Evolutionary conservation across 1,139 yeast genomes (phyloP), one percentile per base, ranked within the genome.

Genomic region (Maudiozyma humilis): DNA sequence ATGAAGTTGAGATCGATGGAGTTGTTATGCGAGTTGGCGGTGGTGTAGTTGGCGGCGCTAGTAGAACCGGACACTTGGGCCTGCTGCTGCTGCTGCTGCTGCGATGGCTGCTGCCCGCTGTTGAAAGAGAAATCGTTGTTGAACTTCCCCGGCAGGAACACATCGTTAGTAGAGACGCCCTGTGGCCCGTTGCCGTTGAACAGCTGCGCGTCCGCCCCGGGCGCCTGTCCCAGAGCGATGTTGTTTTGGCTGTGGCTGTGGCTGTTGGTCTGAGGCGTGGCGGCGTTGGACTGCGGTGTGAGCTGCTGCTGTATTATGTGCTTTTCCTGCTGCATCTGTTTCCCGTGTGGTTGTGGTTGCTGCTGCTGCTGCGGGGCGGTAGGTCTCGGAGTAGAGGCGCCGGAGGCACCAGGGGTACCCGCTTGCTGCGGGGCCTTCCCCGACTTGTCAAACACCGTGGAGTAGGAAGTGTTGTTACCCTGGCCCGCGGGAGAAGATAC

Each of bases 141-240:
- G 18, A 35, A 4, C 3, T 35, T 36, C 17, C 36, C 31, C 14
- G 40, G 32, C 54, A 87, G 68, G 60, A 87, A 87, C 47, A 87
- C 95, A 61, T 87, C 96, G 57, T 84, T 86, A 13, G 96, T 87
- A n/a, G 85, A 76, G 3, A 83, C 91, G 1, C 88, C 81, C 56
- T 83, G 91, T 68, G 76, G 74, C 38, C 76, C 42, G 43, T 56
- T 56, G 20, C 56, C 57, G 43, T 57, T 59, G 43, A 55, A 58
- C 38, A 56, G 35, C 45, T 54, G 59, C 13, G 38, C 14, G 3
- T 35, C 38, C 8, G n/a, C 7, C 14, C 30, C 15, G 14, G 14
- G 29, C 16, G n/a, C n/a, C n/a, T n/a, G n/a, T n/a, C n/a, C n/a
- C n/a, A n/a, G n/a, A n/a, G n/a, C n/a, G n/a, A 27, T 10, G 10